phyloP scores from a whole-genome alignment of 2,329 filamentous ascomycete genomes.

The Cladophialophora exuberans region DNA sequence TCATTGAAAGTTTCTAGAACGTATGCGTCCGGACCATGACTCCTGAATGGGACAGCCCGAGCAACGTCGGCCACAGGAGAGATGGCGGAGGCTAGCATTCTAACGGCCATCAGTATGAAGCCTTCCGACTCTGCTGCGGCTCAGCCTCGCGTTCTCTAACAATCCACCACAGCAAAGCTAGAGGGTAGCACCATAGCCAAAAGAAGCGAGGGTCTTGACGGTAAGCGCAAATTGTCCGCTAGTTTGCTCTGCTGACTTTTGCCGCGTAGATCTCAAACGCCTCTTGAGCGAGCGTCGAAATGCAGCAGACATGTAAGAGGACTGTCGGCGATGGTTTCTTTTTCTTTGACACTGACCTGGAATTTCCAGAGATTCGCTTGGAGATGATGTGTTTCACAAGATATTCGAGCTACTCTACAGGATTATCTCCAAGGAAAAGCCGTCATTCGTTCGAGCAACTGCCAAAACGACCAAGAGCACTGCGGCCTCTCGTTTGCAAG shows the following conservation, averaged over 20 bases:
- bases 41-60: background rate
- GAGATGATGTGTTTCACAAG: slow-evolving; percentile 77
- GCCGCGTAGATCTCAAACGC: slow-evolving; percentile 56
- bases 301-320: slow-evolving; percentile 10
- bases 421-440: slow-evolving; percentile 71
- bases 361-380: slow-evolving; percentile 50
- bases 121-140: slow-evolving; percentile 31
- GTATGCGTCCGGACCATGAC: slow-evolving; percentile 2
- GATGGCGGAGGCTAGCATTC: slow-evolving; percentile 49
- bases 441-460: slow-evolving; percentile 59
- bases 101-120: slow-evolving; percentile 47
- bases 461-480: slow-evolving; percentile 54
- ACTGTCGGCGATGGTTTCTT: background rate
- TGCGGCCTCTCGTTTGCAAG: slow-evolving; percentile 62
- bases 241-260: slow-evolving; percentile 17
- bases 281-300: slow-evolving; percentile 58
- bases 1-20: too few species aligned
- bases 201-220: slow-evolving; percentile 51
- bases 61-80: slow-evolving; percentile 4
- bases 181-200: slow-evolving; percentile 32
- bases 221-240: slow-evolving; percentile 35
- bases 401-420: slow-evolving; percentile 82
- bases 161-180: slow-evolving; percentile 40
- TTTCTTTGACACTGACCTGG: background rate
- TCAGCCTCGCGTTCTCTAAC: slow-evolving; percentile 26